Conservation (phyloP, 768 basidiomycete genomes). For the Leccinellum luteum region DNA sequence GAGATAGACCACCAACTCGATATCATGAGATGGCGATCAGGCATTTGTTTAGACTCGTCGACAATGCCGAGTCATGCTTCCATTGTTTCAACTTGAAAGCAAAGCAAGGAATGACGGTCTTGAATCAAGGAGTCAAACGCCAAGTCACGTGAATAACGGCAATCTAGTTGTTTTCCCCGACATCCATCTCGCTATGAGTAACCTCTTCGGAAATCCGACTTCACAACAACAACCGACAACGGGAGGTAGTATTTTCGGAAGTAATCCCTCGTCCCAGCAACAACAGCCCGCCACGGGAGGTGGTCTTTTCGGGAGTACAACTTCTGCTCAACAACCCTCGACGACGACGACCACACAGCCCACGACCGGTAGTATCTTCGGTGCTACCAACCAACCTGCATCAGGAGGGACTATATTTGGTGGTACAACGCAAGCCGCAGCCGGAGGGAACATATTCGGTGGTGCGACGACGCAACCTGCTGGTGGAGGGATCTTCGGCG, state of each 20-base stretch:
- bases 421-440: conserved; percentile 16
- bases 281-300: conserved; percentile 18
- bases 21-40: too few relatives aligned
- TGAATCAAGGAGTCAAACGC: background rate
- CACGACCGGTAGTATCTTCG: conserved; percentile 13
- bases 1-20: too few relatives aligned
- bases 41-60: too few relatives aligned
- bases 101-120: too few relatives aligned
- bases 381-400: conserved; percentile 6
- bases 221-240: conserved; percentile 24
- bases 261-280: conserved; percentile 23
- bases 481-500: conserved; percentile 20
- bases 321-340: conserved; percentile 13
- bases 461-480: conserved; percentile 19
- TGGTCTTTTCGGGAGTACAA: conserved; percentile 15
- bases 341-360: conserved; percentile 13
- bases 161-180: background rate
- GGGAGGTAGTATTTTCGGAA: conserved; percentile 26
- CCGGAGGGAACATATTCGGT: conserved; percentile 23
- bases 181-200: conserved; percentile 10
- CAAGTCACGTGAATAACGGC: conserved; percentile 13
- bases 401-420: conserved; percentile 22
- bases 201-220: conserved; percentile 24
- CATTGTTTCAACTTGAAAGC: too few relatives aligned
- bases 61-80: too few relatives aligned